A percentile compares a stretch with the other conserved stretches of the same genome.
Evolutionary conservation across 2,329 filamentous ascomycete species (phyloP).

Genomic region (Fusarium irregulare): DNA sequence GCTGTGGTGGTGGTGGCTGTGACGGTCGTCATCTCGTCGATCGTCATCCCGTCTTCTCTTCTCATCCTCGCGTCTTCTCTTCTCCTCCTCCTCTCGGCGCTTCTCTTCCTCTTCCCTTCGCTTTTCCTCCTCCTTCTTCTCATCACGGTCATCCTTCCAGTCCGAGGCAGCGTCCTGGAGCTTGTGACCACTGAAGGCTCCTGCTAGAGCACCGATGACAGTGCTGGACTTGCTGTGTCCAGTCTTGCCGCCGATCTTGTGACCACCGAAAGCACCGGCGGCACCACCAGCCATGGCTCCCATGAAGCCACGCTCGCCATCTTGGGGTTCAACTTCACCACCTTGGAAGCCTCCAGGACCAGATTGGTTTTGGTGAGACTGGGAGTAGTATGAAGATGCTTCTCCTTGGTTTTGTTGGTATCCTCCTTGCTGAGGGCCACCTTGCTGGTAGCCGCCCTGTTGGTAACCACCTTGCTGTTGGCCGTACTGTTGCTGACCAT

Average conservation of each 20-base stretch:
- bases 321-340: conserved; percentile 43
- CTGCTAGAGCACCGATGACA: conserved; percentile 55
- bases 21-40: conserved; percentile 23
- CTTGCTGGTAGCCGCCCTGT: background rate
- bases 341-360: conserved; percentile 10
- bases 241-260: conserved; percentile 52
- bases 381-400: conserved; percentile 23
- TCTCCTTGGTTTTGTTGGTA: conserved; percentile 21
- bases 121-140: conserved; percentile 47
- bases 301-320: conserved; percentile 56
- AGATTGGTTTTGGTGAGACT: conserved; percentile 5
- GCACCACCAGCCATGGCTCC: conserved; percentile 55
- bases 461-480: conserved; percentile 6
- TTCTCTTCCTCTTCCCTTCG: conserved; percentile 46
- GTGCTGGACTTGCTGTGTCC: conserved; percentile 50
- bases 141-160: conserved; percentile 55
- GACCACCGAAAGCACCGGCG: conserved; percentile 55
- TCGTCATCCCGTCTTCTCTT: conserved; percentile 1
- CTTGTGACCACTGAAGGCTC: conserved; percentile 57
- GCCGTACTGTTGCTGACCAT: conserved; percentile 8
- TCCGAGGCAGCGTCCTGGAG: conserved; percentile 54
- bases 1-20: conserved; percentile 1
- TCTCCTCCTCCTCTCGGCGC: background rate
- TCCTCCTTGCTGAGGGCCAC: background rate
- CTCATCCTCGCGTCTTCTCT: conserved; percentile 43